phyloP scores from a whole-genome alignment of 2,329 filamentous ascomycete genomes.

The Polytolypa hystricis region DNA sequence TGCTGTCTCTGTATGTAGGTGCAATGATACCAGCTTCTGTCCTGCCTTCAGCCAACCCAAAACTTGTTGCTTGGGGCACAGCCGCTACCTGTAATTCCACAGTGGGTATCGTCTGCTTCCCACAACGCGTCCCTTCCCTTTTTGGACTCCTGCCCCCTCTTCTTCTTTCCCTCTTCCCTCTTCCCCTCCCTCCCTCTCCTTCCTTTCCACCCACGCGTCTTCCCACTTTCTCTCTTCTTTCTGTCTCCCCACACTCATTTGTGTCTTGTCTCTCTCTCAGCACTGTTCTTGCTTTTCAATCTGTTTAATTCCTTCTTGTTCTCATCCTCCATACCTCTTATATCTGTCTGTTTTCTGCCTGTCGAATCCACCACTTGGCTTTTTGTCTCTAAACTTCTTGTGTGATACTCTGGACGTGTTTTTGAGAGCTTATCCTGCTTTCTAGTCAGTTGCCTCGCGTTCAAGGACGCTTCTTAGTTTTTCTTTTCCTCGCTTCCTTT shows the following conservation, averaged over 20 bases:
- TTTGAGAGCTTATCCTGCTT: no score
- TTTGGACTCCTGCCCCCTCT: slow-evolving; percentile 1
- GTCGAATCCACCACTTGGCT: no score
- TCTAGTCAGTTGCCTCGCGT: no score
- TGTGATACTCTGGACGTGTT: background rate
- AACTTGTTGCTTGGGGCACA: no score
- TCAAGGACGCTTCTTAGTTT: background rate
- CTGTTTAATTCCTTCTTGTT: slow-evolving; percentile 9
- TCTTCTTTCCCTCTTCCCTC: slow-evolving; percentile 6
- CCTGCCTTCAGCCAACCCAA: no score
- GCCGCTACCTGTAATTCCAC: no score
- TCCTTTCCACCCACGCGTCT: background rate
- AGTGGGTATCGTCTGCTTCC: no score
- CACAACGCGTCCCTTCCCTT: no score
- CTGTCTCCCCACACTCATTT: slow-evolving; percentile 9
- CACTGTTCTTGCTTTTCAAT: slow-evolving; percentile 8
- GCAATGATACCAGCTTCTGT: no score
- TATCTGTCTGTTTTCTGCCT: no score
- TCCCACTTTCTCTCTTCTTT: slow-evolving; percentile 15
- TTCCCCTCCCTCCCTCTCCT: slow-evolving; percentile 9
- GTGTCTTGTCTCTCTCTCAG: slow-evolving; percentile 11
- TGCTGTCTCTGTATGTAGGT: no score
- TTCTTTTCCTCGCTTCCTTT: background rate
- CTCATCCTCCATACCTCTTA: slow-evolving; percentile 11
- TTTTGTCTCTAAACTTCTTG: slow-evolving; percentile 2